Percentiles rank a stretch among this genome's conserved stretches.
Conservation (phyloP, 1,284 basidiomycete species). For the Naganishia liquefaciens region DNA sequence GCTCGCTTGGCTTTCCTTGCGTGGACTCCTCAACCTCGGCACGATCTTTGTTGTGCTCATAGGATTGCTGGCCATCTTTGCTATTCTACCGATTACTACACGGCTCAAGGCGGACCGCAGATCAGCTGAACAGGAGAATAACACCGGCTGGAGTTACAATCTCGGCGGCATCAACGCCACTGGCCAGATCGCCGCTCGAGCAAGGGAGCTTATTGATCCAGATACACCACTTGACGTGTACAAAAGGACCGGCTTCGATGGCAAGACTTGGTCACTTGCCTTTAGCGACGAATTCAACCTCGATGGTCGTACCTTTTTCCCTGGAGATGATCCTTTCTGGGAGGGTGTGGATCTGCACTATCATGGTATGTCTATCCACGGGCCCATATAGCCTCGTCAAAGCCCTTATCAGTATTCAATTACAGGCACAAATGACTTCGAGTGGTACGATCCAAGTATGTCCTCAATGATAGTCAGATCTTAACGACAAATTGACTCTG, state of each 20-base stretch:
- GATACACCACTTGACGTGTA: conserved; percentile 63
- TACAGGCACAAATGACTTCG: conserved; percentile 54
- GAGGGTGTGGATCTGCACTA: conserved; percentile 58
- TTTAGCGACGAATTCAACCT: conserved; percentile 59
- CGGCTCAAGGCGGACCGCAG: conserved; percentile 43
- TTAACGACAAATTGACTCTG: no score
- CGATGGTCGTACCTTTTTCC: conserved; percentile 61
- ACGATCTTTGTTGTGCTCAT: conserved; percentile 66
- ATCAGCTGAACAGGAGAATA: conserved; percentile 45
- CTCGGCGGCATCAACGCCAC: conserved; percentile 61
- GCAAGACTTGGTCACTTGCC: conserved; percentile 54
- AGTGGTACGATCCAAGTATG: conserved; percentile 70
- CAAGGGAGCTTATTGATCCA: conserved; percentile 64
- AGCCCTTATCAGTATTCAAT: no score
- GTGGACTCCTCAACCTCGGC: conserved; percentile 74
- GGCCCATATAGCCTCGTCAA: not conserved
- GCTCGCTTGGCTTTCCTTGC: conserved; percentile 49
- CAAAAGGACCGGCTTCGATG: conserved; percentile 48
- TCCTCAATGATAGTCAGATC: not conserved
- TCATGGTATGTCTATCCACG: conserved; percentile 53
- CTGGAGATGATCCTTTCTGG: conserved; percentile 58
- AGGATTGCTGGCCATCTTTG: conserved; percentile 69
- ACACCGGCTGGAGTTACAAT: conserved; percentile 53
- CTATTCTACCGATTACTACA: conserved; percentile 54
- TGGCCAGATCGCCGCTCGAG: conserved; percentile 61